Base-by-base conservation (phyloP, 768 basidiomycete genomes). In the Ephemerocybe angulata region DNA sequence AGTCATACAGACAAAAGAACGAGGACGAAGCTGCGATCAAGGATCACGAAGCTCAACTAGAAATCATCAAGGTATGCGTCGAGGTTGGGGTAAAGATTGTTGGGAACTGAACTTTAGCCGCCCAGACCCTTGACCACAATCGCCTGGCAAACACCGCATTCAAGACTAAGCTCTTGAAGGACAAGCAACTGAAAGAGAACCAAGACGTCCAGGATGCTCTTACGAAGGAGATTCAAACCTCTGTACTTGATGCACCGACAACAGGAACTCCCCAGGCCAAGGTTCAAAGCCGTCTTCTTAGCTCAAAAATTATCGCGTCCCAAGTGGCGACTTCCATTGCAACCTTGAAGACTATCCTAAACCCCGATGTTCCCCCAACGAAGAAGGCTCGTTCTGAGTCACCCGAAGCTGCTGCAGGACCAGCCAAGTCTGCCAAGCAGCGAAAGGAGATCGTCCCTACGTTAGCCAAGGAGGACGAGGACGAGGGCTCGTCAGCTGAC, bases 111-210 rank as follows among this genome's bases (percentile, higher is more conserved):
- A n/a, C n/a, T n/a, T n/a, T 2, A 8, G 22, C 25, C 17, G 25
- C 6, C 3, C 62, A 93, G 92, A 67, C 73, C 42, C 62, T 87
- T 17, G 76, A 83, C 61, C 75, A 80, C 42, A 83, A 87, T 54
- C 66, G 72, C 0, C 71, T 92, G 25, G 86, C 84, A 8, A 76
- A 72, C 46, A 78, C 82, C 12, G 88, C 89, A n/a, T 74, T 93
- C 29, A 75, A 72, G 60, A 79, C 82, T 4, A 93, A 88, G 70
- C 66, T 95, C 31, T 80, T 80, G 46, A 95, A 94, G 67, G 86
- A 91, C 66, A 80, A 76, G 52, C 56, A 72, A 2, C 71, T 94
- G 13, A 78, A 75, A 24, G 69, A 70, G 13, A 77, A 85, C 59
- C 67, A 74, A n/a, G 64, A 72, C 24, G 61, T 87, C 35, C 73